Percentiles rank a stretch among this genome's conserved stretches.
phyloP scores from a whole-genome alignment of 2,329 filamentous ascomycete species.

The Chrysosporium queenslandicum region DNA sequence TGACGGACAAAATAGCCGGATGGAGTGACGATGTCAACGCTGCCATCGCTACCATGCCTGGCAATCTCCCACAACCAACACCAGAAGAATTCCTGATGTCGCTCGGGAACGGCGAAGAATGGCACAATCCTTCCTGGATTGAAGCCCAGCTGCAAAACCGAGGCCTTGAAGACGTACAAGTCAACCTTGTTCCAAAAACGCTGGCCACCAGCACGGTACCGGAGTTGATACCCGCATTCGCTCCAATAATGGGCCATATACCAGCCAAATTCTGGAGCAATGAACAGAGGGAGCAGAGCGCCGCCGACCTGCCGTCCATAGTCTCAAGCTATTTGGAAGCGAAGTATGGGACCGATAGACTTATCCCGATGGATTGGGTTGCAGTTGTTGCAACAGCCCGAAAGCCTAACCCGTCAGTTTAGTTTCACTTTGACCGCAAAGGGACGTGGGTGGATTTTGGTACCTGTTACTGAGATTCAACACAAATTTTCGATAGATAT shows the following conservation, averaged over 20 bases:
- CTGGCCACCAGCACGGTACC: conserved; percentile 6
- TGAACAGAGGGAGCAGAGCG: conserved; percentile 6
- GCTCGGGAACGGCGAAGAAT: conserved; percentile 9
- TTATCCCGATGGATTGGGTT: conserved; percentile 10
- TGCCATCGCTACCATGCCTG: conserved; percentile 11
- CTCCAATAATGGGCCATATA: conserved; percentile 6
- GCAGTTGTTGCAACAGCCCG: conserved; percentile 8
- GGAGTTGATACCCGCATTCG: conserved; percentile 1
- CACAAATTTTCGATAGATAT: too few species aligned
- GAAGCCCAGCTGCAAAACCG: conserved; percentile 2
- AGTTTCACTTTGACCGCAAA: background rate
- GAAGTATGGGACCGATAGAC: conserved; percentile 5
- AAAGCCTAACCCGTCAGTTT: background rate
- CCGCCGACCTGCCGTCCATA: background rate
- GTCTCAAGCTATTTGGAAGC: conserved; percentile 1
- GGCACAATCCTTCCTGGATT: conserved; percentile 9
- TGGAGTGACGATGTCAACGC: conserved; percentile 10
- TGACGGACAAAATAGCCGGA: background rate
- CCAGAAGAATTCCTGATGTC: conserved; percentile 9
- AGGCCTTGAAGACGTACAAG: conserved; percentile 2
- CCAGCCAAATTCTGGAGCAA: conserved; percentile 11
- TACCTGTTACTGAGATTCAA: background rate
- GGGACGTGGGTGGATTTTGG: too few species aligned
- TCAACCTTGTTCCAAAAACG: conserved; percentile 1
- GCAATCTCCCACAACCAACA: conserved; percentile 4